These are phyloP conservation scores for Phaeolepiota aurea DNA, from an alignment of 768 basidiomycete genomes.

Conservation along the genomic window DNA sequence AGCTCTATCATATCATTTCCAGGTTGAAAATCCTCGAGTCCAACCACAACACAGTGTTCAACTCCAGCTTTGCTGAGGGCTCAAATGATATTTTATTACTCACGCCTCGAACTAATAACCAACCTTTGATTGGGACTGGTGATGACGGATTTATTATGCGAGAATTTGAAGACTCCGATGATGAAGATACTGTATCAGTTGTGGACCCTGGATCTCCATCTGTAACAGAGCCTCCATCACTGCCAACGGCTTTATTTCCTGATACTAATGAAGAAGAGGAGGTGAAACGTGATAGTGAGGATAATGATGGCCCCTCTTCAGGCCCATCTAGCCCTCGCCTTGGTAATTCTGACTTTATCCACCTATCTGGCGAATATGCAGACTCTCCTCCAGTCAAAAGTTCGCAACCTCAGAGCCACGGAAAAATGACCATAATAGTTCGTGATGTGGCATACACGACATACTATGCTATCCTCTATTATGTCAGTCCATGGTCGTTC, in stretches of 20 bases:
- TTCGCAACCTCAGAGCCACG: background rate
- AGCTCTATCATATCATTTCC: constrained; percentile 5
- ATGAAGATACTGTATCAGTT: constrained; percentile 29
- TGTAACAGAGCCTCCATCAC: background rate
- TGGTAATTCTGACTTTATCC: background rate
- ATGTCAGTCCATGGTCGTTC: constrained; percentile 35
- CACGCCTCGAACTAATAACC: constrained; percentile 14
- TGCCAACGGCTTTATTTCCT: background rate
- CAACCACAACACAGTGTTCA: constrained; percentile 47
- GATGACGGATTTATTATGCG: constrained; percentile 27
- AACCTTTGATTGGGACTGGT: constrained; percentile 13
- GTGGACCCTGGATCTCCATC: background rate
- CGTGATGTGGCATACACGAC: constrained; percentile 41
- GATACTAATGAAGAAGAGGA: constrained; percentile 37
- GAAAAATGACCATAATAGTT: constrained; percentile 29
- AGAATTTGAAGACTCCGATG: constrained; percentile 45
- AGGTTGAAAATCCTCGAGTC: constrained; percentile 2
- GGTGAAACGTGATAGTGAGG: constrained; percentile 1
- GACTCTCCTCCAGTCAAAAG: too few relatives aligned
- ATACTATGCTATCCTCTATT: constrained; percentile 54
- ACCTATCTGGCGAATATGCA: background rate
- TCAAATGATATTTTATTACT: constrained; percentile 17
- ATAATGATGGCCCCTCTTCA: background rate
- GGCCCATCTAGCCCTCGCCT: background rate
- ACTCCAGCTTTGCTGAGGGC: constrained; percentile 61